Evolutionary conservation across 148 eudicot species (phyloP), one percentile per base, ranked within the genome.

Genomic region (Rhododendron vialii): DNA sequence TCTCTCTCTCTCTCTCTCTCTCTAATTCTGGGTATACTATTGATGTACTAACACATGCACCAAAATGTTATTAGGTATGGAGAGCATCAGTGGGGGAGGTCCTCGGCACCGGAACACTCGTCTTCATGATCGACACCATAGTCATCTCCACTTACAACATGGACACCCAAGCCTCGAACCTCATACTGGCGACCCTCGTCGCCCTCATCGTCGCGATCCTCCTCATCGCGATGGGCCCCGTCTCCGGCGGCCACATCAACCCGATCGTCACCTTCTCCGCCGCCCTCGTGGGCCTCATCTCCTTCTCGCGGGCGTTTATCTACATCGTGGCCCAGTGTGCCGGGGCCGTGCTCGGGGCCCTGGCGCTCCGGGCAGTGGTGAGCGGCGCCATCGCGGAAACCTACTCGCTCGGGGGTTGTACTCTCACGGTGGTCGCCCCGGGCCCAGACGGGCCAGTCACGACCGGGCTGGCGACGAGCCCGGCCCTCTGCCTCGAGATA

Each of bases 211-310:
- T 91, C 35, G 41, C 90, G 3, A 91, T 89, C 24, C 82, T 91
- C 20, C 88, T 91, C 35, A 85, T 89, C 0, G 91, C 93, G 2
- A 78, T 78, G 17, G 26, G 43, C 33, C 91, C 93, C 0, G 75
- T 91, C 36, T 91, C 91, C 30, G 93, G 93, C 13, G 93, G 89
- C 88, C 91, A 91, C 84, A 89, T 91, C 77, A 91, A 91, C 83
- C 91, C 91, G 2, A 48, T 91, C 17, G 82, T 91, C 84, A 83
- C 91, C 76, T 91, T 91, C 76, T 89, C 91, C 0, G 93, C 93
- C 13, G 89, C 82, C 7, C 86, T 91, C 1, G 85, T 89, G 8
- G 93, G 93, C 45, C 35, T 91, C 33, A 88, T 91, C n/a, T 91
- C 91, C 45, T 26, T 88, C 47, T 78, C 92, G 5, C 90, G 88